Percentiles rank a stretch among this genome's conserved stretches.
phyloP scores from a whole-genome alignment of 768 basidiomycete genomes.

The Lactarius akahatsu region DNA sequence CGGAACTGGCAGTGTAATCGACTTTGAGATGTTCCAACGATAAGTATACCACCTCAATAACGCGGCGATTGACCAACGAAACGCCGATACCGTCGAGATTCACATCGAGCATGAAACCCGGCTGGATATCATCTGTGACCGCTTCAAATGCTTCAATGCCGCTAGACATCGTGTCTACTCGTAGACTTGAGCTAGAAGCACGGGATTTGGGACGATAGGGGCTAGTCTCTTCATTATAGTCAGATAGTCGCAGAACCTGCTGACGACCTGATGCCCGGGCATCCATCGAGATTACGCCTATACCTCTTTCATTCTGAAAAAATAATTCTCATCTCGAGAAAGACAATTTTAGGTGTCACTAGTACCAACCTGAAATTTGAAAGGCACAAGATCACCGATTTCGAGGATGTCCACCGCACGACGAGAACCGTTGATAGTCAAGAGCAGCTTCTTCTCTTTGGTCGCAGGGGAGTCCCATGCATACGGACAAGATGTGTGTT shows the following conservation, averaged over 20 bases:
- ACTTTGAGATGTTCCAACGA: conserved; percentile 76
- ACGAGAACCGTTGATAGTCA: conserved; percentile 59
- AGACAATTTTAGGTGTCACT: not conserved
- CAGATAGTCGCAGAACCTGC: conserved; percentile 83
- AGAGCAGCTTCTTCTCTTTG: conserved; percentile 70
- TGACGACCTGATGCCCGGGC: conserved; percentile 85
- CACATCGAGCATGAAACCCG: conserved; percentile 64
- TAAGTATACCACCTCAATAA: conserved; percentile 88
- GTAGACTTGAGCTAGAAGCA: conserved; percentile 46
- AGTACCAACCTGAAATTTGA: conserved; percentile 77
- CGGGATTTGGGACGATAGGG: conserved; percentile 79
- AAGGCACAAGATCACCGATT: conserved; percentile 88
- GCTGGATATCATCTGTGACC: conserved; percentile 67
- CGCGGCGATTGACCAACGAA: conserved; percentile 83
- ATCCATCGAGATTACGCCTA: conserved; percentile 80
- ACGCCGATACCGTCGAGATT: conserved; percentile 89
- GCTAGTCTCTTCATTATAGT: conserved; percentile 82
- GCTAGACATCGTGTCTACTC: conserved; percentile 71
- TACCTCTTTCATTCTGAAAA: conserved; percentile 51
- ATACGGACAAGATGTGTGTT: conserved; percentile 60
- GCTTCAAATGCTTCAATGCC: conserved; percentile 81
- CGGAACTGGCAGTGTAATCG: conserved; percentile 76
- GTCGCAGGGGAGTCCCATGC: conserved; percentile 95
- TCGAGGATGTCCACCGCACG: conserved; percentile 89
- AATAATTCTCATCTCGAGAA: not conserved